phyloP scores from a whole-genome alignment of 2,329 filamentous ascomycete species.

The Aureobasidium vineae region DNA sequence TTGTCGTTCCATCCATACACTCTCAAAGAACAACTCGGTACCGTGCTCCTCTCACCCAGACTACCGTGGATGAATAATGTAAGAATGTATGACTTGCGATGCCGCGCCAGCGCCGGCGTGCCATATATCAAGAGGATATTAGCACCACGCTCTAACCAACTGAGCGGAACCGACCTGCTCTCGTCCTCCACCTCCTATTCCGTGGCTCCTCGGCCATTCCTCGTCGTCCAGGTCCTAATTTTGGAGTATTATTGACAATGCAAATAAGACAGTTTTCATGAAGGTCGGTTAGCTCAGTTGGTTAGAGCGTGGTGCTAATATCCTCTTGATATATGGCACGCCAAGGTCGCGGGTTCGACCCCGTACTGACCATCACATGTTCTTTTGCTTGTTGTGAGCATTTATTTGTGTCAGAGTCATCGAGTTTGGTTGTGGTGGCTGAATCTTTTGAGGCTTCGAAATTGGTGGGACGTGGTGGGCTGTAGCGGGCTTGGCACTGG shows the following conservation, averaged over 20 bases:
- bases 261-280: too few relatives aligned
- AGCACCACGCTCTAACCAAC: conserved; percentile 33
- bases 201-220: too few relatives aligned
- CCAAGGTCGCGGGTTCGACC: conserved; percentile 32
- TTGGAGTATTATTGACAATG: too few relatives aligned
- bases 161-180: conserved; percentile 23
- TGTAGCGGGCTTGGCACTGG: neutral
- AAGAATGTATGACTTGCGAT: neutral
- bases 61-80: neutral
- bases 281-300: conserved; percentile 30
- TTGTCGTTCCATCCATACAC: neutral
- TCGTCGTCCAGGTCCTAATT: too few relatives aligned
- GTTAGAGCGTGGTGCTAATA: conserved; percentile 34
- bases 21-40: neutral
- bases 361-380: conserved; percentile 7
- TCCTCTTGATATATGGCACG: conserved; percentile 24
- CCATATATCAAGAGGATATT: conserved; percentile 25
- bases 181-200: neutral
- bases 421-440: neutral
- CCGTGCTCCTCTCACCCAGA: too few relatives aligned
- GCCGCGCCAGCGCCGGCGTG: conserved; percentile 24
- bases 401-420: too few relatives aligned
- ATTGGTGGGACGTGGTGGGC: neutral
- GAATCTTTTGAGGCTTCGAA: neutral
- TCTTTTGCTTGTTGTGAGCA: neutral